Base-by-base conservation (phyloP, 805 yeast genomes). In the Nakazawaea populi region DNA sequence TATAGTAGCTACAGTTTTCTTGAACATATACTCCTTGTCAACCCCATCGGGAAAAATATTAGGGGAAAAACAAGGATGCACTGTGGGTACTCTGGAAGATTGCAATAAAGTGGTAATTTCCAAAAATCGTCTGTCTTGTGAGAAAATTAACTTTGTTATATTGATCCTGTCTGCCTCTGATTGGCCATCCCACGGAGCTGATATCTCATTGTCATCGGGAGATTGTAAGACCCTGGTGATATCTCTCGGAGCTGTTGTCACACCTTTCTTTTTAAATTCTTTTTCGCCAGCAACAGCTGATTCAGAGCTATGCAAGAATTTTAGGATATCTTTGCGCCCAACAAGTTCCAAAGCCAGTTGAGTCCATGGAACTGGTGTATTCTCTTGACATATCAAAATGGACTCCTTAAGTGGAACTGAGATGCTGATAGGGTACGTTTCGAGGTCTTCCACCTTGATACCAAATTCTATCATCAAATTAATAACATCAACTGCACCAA, bases 71-170 rank as follows among this genome's bases (percentile, higher is more conserved):
- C 69, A 3, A 68, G 62, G 24, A 65, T 62, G 48, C 73, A 66
- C 81, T 0, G 76, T 68, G 59, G 87, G 96, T 7, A 78, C 73
- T 53, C 77, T 77, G 0, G 89, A 83, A 5, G 87, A 82, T 60
- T 86, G 91, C 36, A 92, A 64, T 14, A 90, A 65, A 34, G 80
- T 77, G 0, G 91, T 79, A 10, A 87, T 84, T 58, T 91, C 96
- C 57, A 79, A 81, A 60, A 85, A 87, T 44, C 97, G 70, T 44
- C 95, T 69, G 63, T 92, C 98, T 42, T 79, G 76, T 12, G 83
- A 80, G 61, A 89, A 92, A 0, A 91, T 82, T 10, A 86, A 66
- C 54, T 79, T 80, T 1, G 92, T 82, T n/a, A 87, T 75, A 34
- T 77, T 77, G 43, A 83, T 75, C 44, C 85, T 69, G 51, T 85